Base-by-base conservation (phyloP, 148 eudicot species). In the Drosera capensis region DNA sequence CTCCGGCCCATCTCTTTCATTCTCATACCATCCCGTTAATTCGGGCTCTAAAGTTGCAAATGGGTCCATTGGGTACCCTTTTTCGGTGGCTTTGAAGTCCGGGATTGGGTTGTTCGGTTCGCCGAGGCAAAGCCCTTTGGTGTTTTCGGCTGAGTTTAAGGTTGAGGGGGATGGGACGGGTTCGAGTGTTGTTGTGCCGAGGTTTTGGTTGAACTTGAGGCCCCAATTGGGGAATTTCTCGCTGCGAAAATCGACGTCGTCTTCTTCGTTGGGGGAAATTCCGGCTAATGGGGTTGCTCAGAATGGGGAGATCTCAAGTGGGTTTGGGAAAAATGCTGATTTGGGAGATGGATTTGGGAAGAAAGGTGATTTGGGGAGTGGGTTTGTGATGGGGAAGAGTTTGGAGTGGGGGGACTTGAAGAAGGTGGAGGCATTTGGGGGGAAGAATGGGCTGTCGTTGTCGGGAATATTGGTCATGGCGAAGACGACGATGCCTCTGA, bases 221-320 rank as follows among this genome's bases (percentile, higher is more conserved):
- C 97, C 97, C 17, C 79, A 64, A 25, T 56, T 90, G 11, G 97
- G 97, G 26, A 72, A 78, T 13, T 90, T 90, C 43, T 90, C 93
- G 3, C 58, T 88, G 11, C 60, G 74, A 5, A 88, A 88, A 58
- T 56, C 75, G 23, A 49, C 68, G 7, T 8, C 42, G 8, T 77
- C 83, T 0, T n/a, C 26, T 0, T 31, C 24, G 18, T 23, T 39
- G 16, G 34, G 45, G 0, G 5, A 22, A 0, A 34, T 23, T 46
- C 47, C 31, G 57, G 24, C 41, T 43, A 50, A 21, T 46, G 59
- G 64, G 61, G 12, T 20, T 14, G 17, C 23, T 1, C 54, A 19
- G 46, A 60, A 64, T 47, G 57, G 53, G 35, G 48, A 53, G 7
- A 38, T 60, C 15, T 29, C 46, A 30, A 60, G 43, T 52, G 75